Evolutionary conservation across 352 stramenopile species (phyloP), one percentile per base, ranked within the genome.

Genomic region (Phytophthora ohioensis): DNA sequence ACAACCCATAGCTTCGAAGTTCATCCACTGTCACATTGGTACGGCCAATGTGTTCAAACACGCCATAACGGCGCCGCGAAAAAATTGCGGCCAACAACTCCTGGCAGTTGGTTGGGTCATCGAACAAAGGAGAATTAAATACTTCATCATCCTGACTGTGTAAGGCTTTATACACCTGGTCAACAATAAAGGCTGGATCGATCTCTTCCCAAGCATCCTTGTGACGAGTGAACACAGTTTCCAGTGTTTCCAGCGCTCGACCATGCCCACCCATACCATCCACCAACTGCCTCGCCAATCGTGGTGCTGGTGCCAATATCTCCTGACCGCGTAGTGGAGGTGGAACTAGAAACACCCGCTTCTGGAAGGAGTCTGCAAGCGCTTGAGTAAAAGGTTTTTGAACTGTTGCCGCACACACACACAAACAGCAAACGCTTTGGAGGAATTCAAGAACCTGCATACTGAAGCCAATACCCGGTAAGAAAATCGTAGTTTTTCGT

Each of bases 231-330:
- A 65, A 11, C 34, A 57, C 47, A 1, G 21, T 21, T 5, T 46
- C 30, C 31, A 54, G 27, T 39, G 15, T n/a, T 15, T 67, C 48
- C 47, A 67, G 48, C 8, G 59, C 59, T 67, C 48, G 47, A 31
- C 47, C 47, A 36, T 59, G 36, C 5, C 48, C 59, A n/a, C 38
- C 59, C 59, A 67, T 67, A 27, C 54, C 48, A 12, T 58, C 59
- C 27, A 67, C 59, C 13, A 67, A 67, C 38, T 39, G 59, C 11
- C 45, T 59, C 48, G 53, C 38, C 12, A 51, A 38, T 7, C 4
- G 13, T 46, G 59, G 55, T 45, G 27, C 48, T 59, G 48, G 1
- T 39, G 7, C 5, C 13, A 67, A 36, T 6, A 67, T 21, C 31
- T 48, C 8, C 1, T 59, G 1, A 4, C 48, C 59, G n/a, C n/a